Conservation (phyloP, 2,329 filamentous ascomycete genomes). For the Sporothrix curviconia region DNA sequence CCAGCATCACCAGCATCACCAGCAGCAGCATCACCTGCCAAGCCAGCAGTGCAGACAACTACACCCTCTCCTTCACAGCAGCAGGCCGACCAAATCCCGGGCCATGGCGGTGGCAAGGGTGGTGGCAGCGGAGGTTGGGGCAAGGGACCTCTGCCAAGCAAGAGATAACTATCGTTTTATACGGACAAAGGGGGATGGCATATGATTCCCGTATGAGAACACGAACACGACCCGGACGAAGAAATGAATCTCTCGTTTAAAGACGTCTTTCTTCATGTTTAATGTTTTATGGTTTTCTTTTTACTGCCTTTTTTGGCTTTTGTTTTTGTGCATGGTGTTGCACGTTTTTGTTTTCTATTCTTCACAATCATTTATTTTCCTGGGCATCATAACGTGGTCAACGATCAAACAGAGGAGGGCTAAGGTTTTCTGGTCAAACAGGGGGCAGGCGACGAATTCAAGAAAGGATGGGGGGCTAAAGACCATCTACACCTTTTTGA, state of each 20-base stretch:
- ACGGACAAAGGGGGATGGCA: no score
- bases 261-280: neutral
- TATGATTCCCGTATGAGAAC: no score
- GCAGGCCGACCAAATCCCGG: neutral
- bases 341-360: neutral
- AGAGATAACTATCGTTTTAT: no score
- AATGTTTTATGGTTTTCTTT: neutral
- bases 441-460: no score
- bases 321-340: neutral
- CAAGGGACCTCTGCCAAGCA: constrained; percentile 3
- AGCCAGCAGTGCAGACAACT: neutral
- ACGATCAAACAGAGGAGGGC: no score
- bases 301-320: neutral
- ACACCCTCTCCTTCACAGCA: neutral
- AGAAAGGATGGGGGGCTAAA: no score
- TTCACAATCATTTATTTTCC: neutral
- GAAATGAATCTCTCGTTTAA: neutral
- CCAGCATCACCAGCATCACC: neutral
- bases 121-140: constrained; percentile 6
- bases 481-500: no score
- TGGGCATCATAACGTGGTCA: no score
- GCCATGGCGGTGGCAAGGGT: neutral
- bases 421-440: no score
- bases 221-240: constrained; percentile 8
- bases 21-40: neutral